These are phyloP conservation scores for Mallotus repandus DNA, from an alignment of 441 rosid species.

Conservation along the genomic window DNA sequence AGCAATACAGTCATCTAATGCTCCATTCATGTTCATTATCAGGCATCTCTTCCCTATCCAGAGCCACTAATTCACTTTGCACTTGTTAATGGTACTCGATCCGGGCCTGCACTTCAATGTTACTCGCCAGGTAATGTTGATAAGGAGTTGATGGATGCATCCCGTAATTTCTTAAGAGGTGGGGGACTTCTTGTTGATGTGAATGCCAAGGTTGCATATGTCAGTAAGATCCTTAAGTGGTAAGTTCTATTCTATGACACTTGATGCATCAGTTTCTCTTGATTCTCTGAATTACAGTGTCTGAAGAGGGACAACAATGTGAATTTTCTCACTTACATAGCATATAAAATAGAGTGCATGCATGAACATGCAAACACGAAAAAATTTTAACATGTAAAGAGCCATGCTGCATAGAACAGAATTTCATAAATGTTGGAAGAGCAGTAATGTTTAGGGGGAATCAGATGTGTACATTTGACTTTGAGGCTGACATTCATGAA, in stretches of 20 bases:
- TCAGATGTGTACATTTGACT: neutral
- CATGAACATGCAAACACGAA: neutral
- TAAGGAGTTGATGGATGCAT: conserved; percentile 72
- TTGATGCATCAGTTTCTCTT: neutral
- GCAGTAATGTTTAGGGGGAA: neutral
- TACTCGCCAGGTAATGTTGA: conserved; percentile 73
- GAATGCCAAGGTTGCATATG: conserved; percentile 48
- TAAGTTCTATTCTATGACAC: conserved; percentile 24
- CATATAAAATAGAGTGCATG: neutral
- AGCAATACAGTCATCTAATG: neutral
- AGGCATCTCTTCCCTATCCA: conserved; percentile 62
- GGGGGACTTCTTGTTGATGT: conserved; percentile 72
- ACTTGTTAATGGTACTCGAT: conserved; percentile 68
- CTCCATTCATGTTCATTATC: conserved; percentile 5
- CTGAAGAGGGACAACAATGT: neutral
- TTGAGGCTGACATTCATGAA: conserved; percentile 9
- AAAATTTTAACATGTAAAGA: no score
- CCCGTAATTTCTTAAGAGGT: conserved; percentile 57
- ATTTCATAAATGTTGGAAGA: no score
- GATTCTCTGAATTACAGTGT: neutral
- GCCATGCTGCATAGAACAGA: no score
- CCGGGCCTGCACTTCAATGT: conserved; percentile 77
- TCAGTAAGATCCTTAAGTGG: conserved; percentile 70
- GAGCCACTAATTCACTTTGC: conserved; percentile 68
- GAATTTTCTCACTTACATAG: neutral